These are phyloP conservation scores for Aspergillus sp. DNA, from an alignment of 2,329 filamentous ascomycete species.

Conservation along the genomic window DNA sequence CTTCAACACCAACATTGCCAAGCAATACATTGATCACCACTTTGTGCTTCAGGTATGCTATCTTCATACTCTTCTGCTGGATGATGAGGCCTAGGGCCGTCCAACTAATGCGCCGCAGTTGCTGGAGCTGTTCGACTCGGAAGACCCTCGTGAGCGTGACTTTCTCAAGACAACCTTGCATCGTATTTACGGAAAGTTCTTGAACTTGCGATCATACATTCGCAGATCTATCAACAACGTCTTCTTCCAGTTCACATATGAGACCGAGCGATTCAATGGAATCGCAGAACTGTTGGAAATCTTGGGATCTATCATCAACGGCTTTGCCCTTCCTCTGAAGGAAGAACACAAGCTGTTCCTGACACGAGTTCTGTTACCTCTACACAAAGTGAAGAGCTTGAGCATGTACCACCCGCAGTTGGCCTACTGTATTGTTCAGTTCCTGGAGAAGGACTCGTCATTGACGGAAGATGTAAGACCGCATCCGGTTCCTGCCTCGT, in stretches of 20 bases:
- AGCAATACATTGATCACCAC: conserved; percentile 96
- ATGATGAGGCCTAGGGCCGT: background rate
- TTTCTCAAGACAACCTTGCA: conserved; percentile 98
- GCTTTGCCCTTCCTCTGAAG: conserved; percentile 93
- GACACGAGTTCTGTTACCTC: conserved; percentile 84
- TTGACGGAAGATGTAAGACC: conserved; percentile 85
- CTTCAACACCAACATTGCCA: conserved; percentile 99
- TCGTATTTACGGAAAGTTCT: conserved; percentile 97
- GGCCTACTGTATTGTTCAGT: conserved; percentile 98
- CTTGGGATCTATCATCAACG: conserved; percentile 97
- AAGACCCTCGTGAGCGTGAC: conserved; percentile 93
- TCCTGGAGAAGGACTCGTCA: conserved; percentile 94
- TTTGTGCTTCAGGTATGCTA: conserved; percentile 76
- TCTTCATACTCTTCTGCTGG: background rate
- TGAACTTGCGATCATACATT: conserved; percentile 96
- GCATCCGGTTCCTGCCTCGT: conserved; percentile 10
- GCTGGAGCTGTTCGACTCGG: conserved; percentile 96
- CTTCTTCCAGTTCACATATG: conserved; percentile 99
- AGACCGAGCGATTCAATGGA: conserved; percentile 97
- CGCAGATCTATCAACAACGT: conserved; percentile 99
- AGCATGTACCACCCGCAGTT: conserved; percentile 99
- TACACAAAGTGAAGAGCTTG: conserved; percentile 97
- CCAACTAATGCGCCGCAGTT: conserved; percentile 54
- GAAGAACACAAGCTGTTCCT: conserved; percentile 99
- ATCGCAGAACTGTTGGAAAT: conserved; percentile 97